Base-by-base conservation (phyloP, 2,329 filamentous ascomycete genomes). In the Exophiala sideris region DNA sequence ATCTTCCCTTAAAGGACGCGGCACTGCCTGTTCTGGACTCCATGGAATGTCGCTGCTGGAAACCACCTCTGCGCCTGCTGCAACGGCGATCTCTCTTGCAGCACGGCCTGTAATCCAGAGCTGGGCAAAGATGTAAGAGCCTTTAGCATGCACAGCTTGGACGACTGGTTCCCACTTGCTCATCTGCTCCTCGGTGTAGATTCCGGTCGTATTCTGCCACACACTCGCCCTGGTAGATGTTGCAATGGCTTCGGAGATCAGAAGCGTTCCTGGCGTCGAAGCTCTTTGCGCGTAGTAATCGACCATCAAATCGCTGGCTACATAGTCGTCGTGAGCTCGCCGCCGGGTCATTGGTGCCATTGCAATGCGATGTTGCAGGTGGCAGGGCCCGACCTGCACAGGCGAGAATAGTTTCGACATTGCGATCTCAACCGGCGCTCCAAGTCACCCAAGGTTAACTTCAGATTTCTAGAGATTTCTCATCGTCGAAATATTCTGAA, bases 331-430 rank as follows among this genome's bases (percentile, higher is more conserved):
- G 3, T 73, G 74, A 11, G 76, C 76, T 20, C 80, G 73, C 58
- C 77, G 77, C 12, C 80, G 74, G 3, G 80, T 83, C 51, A 83
- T 65, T 2, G 82, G 77, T 1, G 79, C 76, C 60, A 78, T 64
- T 36, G 79, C 69, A 20, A 83, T 67, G 51, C 80, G 76, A 60
- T 82, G 79, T 42, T 73, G 70, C 33, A 84, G 73, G 9, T 67
- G 65, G 44, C 76, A 71, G 20, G 50, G 20, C 56, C 79, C 73
- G 45, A 77, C 69, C 21, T 68, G 61, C 48, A 78, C 59, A 5
- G 76, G 73, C 50, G 39, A 41, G 21, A 41, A 41, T 18, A 41
- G 16, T 16, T 40, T 40, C 38, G 38, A 40, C 33, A 35, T 35
- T n/a, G 33, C 9, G 33, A 35, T 35, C 33, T 35, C 33, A 18